Evolutionary conservation across 2,329 filamentous ascomycete species (phyloP).

Genomic region (Neurospora sp.): DNA sequence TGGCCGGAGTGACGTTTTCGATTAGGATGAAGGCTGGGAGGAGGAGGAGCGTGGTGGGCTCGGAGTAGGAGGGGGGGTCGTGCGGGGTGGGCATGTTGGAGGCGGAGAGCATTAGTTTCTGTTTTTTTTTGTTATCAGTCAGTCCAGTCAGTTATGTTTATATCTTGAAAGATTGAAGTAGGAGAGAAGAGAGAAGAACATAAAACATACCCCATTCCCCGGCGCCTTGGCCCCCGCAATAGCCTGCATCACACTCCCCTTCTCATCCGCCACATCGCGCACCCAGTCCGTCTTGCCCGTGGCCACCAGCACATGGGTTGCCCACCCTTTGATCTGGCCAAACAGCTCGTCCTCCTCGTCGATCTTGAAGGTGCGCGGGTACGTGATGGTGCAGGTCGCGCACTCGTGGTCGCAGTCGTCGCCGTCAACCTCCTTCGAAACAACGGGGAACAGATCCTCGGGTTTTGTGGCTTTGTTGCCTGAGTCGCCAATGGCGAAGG

Average conservation of each 20-base stretch:
- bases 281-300: slow-evolving; percentile 98
- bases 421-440: slow-evolving; percentile 68
- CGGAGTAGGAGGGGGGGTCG: slow-evolving; percentile 50
- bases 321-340: slow-evolving; percentile 77
- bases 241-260: slow-evolving; percentile 74
- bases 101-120: slow-evolving; percentile 84
- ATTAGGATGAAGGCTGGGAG: slow-evolving; percentile 78
- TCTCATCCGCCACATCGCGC: slow-evolving; percentile 77
- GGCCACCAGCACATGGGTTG: slow-evolving; percentile 80
- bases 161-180: neutral
- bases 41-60: slow-evolving; percentile 71
- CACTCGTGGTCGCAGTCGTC: slow-evolving; percentile 88
- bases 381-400: slow-evolving; percentile 66
- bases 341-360: slow-evolving; percentile 74
- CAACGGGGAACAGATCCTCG: slow-evolving; percentile 59
- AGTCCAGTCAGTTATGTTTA: slow-evolving; percentile 1
- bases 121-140: neutral
- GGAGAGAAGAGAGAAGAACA: neutral
- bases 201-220: slow-evolving; percentile 50
- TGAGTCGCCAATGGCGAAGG: slow-evolving; percentile 18
- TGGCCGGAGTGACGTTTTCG: slow-evolving; percentile 70
- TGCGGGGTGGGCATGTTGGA: slow-evolving; percentile 80
- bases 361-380: slow-evolving; percentile 62
- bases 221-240: slow-evolving; percentile 50
- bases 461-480: slow-evolving; percentile 18